phyloP scores from a whole-genome alignment of 768 basidiomycete genomes.

The Agrocybe praecox region DNA sequence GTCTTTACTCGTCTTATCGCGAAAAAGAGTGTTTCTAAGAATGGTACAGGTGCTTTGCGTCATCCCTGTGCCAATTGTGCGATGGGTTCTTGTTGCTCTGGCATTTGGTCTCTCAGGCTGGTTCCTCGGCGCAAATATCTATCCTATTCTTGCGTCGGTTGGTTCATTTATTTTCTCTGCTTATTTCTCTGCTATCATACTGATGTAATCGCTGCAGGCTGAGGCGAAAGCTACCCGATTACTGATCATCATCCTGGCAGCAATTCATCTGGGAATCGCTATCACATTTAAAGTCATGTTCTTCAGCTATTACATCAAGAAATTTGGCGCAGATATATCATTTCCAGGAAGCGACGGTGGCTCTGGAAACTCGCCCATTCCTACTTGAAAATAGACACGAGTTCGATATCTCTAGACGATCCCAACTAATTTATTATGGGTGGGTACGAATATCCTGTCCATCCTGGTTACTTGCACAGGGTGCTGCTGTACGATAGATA shows the following conservation, averaged over 20 bases:
- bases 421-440: constrained; percentile 6
- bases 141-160: constrained; percentile 86
- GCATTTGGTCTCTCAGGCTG: constrained; percentile 84
- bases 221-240: constrained; percentile 87
- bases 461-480: constrained; percentile 12
- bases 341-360: constrained; percentile 42
- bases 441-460: constrained; percentile 12
- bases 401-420: background rate
- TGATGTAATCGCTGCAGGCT: constrained; percentile 46
- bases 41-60: constrained; percentile 73
- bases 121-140: constrained; percentile 84
- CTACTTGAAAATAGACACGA: constrained; percentile 7
- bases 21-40: background rate
- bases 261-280: constrained; percentile 79
- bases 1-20: constrained; percentile 20
- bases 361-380: constrained; percentile 26
- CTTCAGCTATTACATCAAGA: constrained; percentile 55
- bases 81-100: constrained; percentile 77
- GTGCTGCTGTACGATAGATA: constrained; percentile 18
- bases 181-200: background rate
- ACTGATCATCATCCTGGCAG: constrained; percentile 73
- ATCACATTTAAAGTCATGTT: constrained; percentile 84
- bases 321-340: constrained; percentile 43
- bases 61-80: constrained; percentile 78
- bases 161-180: constrained; percentile 27